Evolutionary conservation across 2,329 filamentous ascomycete species (phyloP).

Genomic region (Claviceps citrina): DNA sequence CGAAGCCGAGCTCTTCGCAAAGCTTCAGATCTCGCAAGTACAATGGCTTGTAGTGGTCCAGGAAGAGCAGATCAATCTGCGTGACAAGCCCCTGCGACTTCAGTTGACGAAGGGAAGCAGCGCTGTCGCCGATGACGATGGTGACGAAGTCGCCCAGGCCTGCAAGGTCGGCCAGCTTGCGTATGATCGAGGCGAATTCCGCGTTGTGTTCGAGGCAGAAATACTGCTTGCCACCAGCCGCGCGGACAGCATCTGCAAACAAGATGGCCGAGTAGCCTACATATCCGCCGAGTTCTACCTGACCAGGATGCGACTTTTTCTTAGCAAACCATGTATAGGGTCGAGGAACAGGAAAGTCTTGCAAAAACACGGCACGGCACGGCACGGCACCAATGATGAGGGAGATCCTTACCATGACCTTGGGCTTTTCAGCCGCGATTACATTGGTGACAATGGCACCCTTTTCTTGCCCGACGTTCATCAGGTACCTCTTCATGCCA

Average conservation of each 20-base stretch:
- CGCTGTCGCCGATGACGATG: conserved; percentile 54
- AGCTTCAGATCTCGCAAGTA: conserved; percentile 64
- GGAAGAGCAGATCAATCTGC: conserved; percentile 56
- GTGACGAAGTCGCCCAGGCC: conserved; percentile 56
- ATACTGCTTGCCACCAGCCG: conserved; percentile 49
- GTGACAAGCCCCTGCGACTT: conserved; percentile 35
- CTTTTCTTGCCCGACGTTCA: conserved; percentile 68
- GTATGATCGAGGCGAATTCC: conserved; percentile 56
- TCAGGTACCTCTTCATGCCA: conserved; percentile 38
- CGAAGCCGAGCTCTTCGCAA: conserved; percentile 53
- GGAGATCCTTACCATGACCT: conserved; percentile 35
- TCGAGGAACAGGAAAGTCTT: background rate
- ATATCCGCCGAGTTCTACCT: conserved; percentile 62
- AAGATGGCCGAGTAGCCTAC: conserved; percentile 69
- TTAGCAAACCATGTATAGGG: too few species aligned
- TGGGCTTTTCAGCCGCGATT: conserved; percentile 50
- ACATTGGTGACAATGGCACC: conserved; percentile 54
- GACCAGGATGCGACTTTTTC: background rate
- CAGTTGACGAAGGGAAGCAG: conserved; percentile 47
- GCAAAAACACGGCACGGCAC: background rate
- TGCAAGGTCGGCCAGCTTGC: conserved; percentile 55
- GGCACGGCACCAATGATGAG: background rate
- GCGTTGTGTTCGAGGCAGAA: conserved; percentile 60
- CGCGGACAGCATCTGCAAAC: conserved; percentile 51
- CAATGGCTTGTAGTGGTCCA: conserved; percentile 68